Percentiles rank a stretch among this genome's conserved stretches.
Evolutionary conservation across 2,329 filamentous ascomycete genomes (phyloP).

Genomic region (Dryadomyces sulphureus): DNA sequence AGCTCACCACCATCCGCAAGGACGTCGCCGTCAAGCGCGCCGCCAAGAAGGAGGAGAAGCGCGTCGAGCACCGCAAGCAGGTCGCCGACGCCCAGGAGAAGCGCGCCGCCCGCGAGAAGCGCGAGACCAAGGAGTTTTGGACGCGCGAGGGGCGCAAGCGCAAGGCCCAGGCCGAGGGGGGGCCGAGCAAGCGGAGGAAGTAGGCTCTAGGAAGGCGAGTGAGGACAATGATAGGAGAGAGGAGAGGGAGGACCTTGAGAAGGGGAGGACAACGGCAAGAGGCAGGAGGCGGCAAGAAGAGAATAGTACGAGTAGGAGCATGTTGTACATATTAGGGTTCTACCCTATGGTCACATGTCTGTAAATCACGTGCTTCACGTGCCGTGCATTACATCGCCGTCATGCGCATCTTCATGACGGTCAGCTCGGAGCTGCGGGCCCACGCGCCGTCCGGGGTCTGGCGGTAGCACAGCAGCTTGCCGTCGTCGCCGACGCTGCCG

Average conservation of each 20-base stretch:
- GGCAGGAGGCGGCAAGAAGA: not conserved
- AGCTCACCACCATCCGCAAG: slow-evolving; percentile 78
- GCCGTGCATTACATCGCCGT: slow-evolving; percentile 19
- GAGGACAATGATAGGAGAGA: not conserved
- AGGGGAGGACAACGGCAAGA: no score
- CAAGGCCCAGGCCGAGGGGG: slow-evolving; percentile 24
- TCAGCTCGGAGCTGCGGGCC: slow-evolving; percentile 45
- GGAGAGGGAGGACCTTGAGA: no score
- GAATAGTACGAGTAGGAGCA: not conserved
- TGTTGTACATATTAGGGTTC: not conserved
- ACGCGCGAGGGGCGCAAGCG: slow-evolving; percentile 68
- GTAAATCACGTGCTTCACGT: not conserved
- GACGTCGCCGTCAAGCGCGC: slow-evolving; percentile 76
- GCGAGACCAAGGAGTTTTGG: slow-evolving; percentile 89
- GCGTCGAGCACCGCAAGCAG: slow-evolving; percentile 67
- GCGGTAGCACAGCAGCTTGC: slow-evolving; percentile 46
- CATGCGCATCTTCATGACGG: slow-evolving; percentile 42
- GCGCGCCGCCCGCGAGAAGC: slow-evolving; percentile 73
- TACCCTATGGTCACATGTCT: not conserved
- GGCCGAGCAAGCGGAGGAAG: slow-evolving; percentile 24
- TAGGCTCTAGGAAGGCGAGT: slow-evolving; percentile 2
- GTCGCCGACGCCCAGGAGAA: slow-evolving; percentile 72
- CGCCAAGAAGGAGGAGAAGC: slow-evolving; percentile 77
- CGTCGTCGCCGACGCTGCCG: slow-evolving; percentile 64
- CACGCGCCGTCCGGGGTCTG: slow-evolving; percentile 42